Conservation (phyloP, 192 early-diverging fungal genomes). For the Podila epicladia region DNA sequence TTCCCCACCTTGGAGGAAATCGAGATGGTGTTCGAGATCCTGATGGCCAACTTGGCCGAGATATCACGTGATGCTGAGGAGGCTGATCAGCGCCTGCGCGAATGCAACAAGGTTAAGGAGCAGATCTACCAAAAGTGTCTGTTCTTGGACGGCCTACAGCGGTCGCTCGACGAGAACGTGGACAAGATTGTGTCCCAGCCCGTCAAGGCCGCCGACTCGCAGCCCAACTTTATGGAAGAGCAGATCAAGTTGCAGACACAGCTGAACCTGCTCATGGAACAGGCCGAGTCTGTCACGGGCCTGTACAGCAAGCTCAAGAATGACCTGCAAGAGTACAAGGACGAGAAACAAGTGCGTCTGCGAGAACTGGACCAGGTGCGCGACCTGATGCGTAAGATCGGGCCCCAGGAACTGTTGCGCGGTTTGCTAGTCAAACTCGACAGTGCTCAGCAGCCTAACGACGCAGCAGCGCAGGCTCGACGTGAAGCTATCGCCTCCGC, state of each 20-base stretch:
- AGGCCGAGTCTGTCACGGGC: slow-evolving; percentile 51
- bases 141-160: slow-evolving; percentile 49
- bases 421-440: slow-evolving; percentile 55
- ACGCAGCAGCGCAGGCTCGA: slow-evolving; percentile 8
- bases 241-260: slow-evolving; percentile 46
- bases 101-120: slow-evolving; percentile 53
- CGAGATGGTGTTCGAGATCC: slow-evolving; percentile 60
- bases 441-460: slow-evolving; percentile 25
- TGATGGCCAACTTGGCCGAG: slow-evolving; percentile 62
- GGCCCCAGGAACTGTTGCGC: slow-evolving; percentile 55
- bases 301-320: slow-evolving; percentile 36
- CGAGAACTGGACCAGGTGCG: slow-evolving; percentile 48
- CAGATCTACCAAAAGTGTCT: slow-evolving; percentile 57
- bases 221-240: slow-evolving; percentile 47
- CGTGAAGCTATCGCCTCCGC: slow-evolving; percentile 35
- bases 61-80: slow-evolving; percentile 59
- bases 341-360: slow-evolving; percentile 44
- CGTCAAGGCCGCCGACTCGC: slow-evolving; percentile 31
- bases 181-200: slow-evolving; percentile 43
- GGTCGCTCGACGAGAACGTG: slow-evolving; percentile 32
- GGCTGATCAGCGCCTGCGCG: slow-evolving; percentile 41
- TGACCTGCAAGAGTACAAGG: slow-evolving; percentile 49
- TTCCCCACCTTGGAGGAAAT: slow-evolving; percentile 53
- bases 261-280: slow-evolving; percentile 36
- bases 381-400: slow-evolving; percentile 49